A percentile compares a stretch with the other conserved stretches of the same genome.
Conservation (phyloP, 352 stramenopile genomes). For the Phytophthora cactorum region DNA sequence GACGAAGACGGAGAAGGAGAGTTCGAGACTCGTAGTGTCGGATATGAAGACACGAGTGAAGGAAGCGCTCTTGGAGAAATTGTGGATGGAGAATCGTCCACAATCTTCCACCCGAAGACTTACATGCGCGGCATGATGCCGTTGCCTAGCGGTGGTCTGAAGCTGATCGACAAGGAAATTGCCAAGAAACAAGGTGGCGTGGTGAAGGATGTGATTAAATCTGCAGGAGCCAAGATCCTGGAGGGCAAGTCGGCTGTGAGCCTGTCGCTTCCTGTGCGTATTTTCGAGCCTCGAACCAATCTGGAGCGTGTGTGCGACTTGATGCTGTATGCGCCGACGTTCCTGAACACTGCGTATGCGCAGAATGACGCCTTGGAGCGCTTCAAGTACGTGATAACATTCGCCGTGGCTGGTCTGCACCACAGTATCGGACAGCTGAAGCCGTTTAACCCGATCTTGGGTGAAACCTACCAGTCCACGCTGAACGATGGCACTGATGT, state of each 20-base stretch:
- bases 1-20: constrained; percentile 51
- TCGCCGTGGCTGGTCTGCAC: constrained; percentile 79
- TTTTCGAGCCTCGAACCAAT: constrained; percentile 87
- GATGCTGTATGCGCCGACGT: constrained; percentile 84
- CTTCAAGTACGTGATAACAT: constrained; percentile 84
- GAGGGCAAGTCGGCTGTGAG: constrained; percentile 79
- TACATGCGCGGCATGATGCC: constrained; percentile 87
- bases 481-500: constrained; percentile 85
- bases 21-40: constrained; percentile 39
- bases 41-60: constrained; percentile 44
- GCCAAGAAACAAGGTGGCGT: constrained; percentile 87
- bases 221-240: constrained; percentile 66
- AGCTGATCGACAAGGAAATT: constrained; percentile 86
- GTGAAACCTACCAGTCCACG: constrained; percentile 77
- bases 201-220: constrained; percentile 88
- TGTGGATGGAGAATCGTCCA: constrained; percentile 35
- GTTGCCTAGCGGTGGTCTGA: constrained; percentile 73
- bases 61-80: constrained; percentile 36
- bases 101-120: constrained; percentile 73
- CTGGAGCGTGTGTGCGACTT: constrained; percentile 82
- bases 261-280: constrained; percentile 85
- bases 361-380: constrained; percentile 72
- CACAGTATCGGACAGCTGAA: constrained; percentile 85
- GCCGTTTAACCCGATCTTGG: constrained; percentile 87
- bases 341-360: constrained; percentile 65